Conservation (phyloP, 148 eudicot species). For the Bassia scoparia region DNA sequence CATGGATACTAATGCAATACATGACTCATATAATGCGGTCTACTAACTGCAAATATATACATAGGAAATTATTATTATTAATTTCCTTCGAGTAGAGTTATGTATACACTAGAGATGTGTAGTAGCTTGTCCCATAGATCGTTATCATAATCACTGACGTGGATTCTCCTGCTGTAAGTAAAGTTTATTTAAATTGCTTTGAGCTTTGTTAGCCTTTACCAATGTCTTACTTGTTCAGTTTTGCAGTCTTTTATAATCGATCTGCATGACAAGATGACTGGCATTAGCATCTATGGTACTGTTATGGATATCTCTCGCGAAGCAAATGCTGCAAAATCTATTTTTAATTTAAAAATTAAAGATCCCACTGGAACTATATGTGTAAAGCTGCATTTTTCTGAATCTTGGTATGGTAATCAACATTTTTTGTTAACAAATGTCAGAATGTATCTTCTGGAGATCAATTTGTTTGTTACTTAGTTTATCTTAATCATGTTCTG, state of each 20-base stretch:
- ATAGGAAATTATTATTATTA: too few species aligned
- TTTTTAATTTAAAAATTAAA: slow-evolving; percentile 55
- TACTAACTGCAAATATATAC: too few species aligned
- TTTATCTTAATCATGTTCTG: slow-evolving; percentile 17
- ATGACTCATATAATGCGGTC: too few species aligned
- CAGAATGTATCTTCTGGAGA: background rate
- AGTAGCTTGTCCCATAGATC: background rate
- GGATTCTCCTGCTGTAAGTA: background rate
- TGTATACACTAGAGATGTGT: background rate
- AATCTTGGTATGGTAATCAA: slow-evolving; percentile 53
- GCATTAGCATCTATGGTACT: slow-evolving; percentile 76
- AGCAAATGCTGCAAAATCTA: slow-evolving; percentile 29
- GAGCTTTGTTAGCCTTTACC: slow-evolving; percentile 18
- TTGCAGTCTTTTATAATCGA: slow-evolving; percentile 72
- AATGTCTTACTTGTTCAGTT: slow-evolving; percentile 49
- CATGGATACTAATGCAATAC: background rate
- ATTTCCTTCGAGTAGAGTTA: background rate
- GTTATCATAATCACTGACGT: background rate
- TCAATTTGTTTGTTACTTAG: slow-evolving; percentile 10
- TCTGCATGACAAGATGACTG: slow-evolving; percentile 90
- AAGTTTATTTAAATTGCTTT: background rate
- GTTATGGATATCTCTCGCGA: slow-evolving; percentile 54
- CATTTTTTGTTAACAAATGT: background rate
- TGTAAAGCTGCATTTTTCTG: slow-evolving; percentile 61
- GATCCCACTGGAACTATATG: slow-evolving; percentile 77